phyloP scores from a whole-genome alignment of 345 rosid genomes.

The Brassica nigra region DNA sequence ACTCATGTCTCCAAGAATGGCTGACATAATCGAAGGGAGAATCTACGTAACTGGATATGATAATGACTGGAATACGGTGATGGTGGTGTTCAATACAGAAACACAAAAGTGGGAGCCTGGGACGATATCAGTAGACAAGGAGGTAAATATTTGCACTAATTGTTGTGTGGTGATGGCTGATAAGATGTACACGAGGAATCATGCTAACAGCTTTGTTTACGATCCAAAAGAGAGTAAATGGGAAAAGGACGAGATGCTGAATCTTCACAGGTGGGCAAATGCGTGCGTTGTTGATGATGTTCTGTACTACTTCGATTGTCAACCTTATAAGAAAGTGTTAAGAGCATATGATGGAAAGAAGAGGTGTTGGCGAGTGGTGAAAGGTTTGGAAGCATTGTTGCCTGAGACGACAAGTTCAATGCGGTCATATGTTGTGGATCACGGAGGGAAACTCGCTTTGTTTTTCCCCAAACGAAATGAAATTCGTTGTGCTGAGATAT shows the following conservation, averaged over 20 bases:
- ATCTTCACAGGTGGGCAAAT: not conserved
- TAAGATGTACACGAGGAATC: not conserved
- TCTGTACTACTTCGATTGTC: not conserved
- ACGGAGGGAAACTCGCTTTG: not conserved
- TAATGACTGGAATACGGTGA: not conserved
- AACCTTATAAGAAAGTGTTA: not conserved
- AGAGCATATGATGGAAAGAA: not conserved
- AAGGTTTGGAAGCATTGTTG: not conserved
- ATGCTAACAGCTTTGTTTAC: not conserved
- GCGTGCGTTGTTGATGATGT: not conserved
- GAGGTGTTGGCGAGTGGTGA: not conserved
- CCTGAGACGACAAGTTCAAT: not conserved
- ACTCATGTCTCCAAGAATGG: not conserved
- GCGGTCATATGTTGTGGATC: not conserved
- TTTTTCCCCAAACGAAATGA: not conserved
- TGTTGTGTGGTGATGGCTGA: not conserved
- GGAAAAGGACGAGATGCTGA: not conserved
- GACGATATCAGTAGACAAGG: not conserved
- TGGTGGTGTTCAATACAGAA: conserved; percentile 10
- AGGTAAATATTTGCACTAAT: not conserved
- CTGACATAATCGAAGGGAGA: not conserved
- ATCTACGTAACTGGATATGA: not conserved
- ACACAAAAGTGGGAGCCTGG: conserved; percentile 7
- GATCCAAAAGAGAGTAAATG: not conserved
- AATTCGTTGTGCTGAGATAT: not conserved